These are phyloP conservation scores for Kregervanrija delftensis DNA, from an alignment of 805 yeast species.

Conservation along the genomic window DNA sequence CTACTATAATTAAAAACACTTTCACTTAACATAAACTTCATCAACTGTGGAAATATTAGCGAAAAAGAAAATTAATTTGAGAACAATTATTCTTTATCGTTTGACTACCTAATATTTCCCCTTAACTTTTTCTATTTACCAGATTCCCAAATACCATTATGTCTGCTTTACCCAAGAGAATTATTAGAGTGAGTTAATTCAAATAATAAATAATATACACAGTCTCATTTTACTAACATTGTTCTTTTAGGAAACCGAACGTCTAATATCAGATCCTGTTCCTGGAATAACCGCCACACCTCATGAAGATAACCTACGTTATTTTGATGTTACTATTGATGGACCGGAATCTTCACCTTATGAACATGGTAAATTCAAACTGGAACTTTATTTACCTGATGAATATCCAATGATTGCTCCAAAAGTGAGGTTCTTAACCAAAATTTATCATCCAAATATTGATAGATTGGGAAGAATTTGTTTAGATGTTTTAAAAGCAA, in stretches of 20 bases:
- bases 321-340: slow-evolving; percentile 84
- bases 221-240: not conserved
- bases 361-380: slow-evolving; percentile 68
- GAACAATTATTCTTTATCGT: too few species aligned
- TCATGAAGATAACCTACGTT: slow-evolving; percentile 87
- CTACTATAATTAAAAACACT: too few species aligned
- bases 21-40: too few species aligned
- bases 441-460: slow-evolving; percentile 93
- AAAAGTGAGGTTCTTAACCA: slow-evolving; percentile 86
- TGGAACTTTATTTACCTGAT: slow-evolving; percentile 88
- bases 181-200: slow-evolving; percentile 59
- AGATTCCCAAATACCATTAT: slow-evolving; percentile 21
- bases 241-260: slow-evolving; percentile 68
- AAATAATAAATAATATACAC: not conserved
- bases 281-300: slow-evolving; percentile 94
- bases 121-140: not conserved
- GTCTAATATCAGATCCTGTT: slow-evolving; percentile 88
- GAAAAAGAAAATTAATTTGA: too few species aligned
- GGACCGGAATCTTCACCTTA: slow-evolving; percentile 93
- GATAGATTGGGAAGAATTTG: slow-evolving; percentile 94
- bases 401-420: slow-evolving; percentile 99
- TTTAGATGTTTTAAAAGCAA: slow-evolving; percentile 85
- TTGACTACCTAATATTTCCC: too few species aligned
- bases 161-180: slow-evolving; percentile 77
- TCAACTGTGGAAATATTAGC: too few species aligned